Evolutionary conservation across 1,284 basidiomycete species (phyloP), one percentile per base, ranked within the genome.

Genomic region (Ceratobasidium sp.): DNA sequence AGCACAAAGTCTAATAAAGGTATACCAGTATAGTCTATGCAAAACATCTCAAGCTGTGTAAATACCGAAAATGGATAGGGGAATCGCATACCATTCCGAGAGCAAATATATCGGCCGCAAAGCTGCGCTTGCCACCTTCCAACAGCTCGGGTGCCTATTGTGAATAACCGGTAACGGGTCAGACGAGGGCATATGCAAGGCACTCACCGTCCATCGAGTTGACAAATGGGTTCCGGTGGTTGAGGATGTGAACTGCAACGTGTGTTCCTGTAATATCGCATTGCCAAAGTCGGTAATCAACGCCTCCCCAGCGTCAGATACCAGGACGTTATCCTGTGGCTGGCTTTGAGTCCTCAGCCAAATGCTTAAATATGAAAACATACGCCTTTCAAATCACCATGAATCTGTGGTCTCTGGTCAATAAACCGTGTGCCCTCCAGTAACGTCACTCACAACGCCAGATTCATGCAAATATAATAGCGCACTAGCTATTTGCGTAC

Each of bases 321-420:
- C 23, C 23, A 55, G 23, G 20, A 55, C 52, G 27, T 55, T 55
- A 55, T 55, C 52, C 52, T 55, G 27, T 12, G 20, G 8, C 23
- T 10, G 23, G 3, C 52, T 12, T n/a, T 55, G n/a, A 30, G 20
- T n/a, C 14, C 23, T 3, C 44, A n/a, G 10, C 23, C 52, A 12
- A 6, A 55, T 3, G 52, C 23, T 50, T 2, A 55, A n/a, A 12
- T 6, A 16, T 33, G 2, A 20, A 55, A 55, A 46, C 57, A 6
- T 38, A 73, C 70, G 20, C 70, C 70, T 50, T 73, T 73, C 14
- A 73, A n/a, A 50, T 73, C 70, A 18, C 70, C 70, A 33, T 73
- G 70, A 12, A 73, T 57, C 57, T 73, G 33, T 46, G 16, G 16
- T 6, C 10, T 12, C 35, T 3, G 20, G 12, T 35, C 27, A 54